Evolutionary conservation across 768 basidiomycete genomes (phyloP).

Genomic region (Lentinus brumalis): DNA sequence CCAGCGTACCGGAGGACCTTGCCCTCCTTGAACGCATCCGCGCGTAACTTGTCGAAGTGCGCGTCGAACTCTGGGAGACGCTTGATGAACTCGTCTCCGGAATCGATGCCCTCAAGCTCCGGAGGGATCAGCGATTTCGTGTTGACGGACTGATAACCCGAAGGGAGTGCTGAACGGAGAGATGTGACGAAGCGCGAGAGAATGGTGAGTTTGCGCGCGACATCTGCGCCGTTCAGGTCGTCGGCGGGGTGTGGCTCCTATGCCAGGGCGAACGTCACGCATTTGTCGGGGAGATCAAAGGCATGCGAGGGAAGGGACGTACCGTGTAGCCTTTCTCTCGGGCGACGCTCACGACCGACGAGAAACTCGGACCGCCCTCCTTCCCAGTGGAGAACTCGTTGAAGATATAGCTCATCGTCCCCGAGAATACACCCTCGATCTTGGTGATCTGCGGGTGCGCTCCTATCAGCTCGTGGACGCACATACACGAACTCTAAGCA

Average conservation of each 20-base stretch:
- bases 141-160: slow-evolving; percentile 78
- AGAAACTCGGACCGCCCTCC: slow-evolving; percentile 75
- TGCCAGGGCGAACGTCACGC: background rate
- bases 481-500: background rate
- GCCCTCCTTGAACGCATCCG: slow-evolving; percentile 75
- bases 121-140: slow-evolving; percentile 87
- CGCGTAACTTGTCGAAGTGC: slow-evolving; percentile 74
- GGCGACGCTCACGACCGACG: slow-evolving; percentile 84
- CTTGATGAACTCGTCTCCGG: slow-evolving; percentile 81
- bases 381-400: slow-evolving; percentile 85
- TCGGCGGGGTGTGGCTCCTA: slow-evolving; percentile 98
- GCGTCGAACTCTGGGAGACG: slow-evolving; percentile 82
- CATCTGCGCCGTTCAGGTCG: slow-evolving; percentile 95
- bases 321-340: slow-evolving; percentile 96
- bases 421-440: slow-evolving; percentile 97
- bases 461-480: background rate
- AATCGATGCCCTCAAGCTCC: slow-evolving; percentile 62
- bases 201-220: slow-evolving; percentile 96
- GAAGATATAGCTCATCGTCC: slow-evolving; percentile 99
- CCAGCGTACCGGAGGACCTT: slow-evolving; percentile 93
- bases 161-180: slow-evolving; percentile 56
- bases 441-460: slow-evolving; percentile 39
- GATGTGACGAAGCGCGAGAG: slow-evolving; percentile 76
- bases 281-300: background rate
- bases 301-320: slow-evolving; percentile 18